Base-by-base conservation (phyloP, 169 alveolate species). In the Plasmodium gaboni region DNA sequence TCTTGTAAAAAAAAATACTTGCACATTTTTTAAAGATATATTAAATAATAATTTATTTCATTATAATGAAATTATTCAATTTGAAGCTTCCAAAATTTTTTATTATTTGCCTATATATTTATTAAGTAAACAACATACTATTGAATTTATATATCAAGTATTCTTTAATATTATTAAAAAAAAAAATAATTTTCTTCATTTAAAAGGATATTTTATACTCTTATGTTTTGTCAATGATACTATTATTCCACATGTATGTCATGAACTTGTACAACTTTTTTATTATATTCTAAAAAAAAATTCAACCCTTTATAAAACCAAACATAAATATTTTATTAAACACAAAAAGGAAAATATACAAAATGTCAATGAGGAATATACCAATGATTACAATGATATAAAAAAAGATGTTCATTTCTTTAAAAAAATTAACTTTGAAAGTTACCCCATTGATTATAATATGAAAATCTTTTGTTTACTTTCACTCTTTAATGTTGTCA, bases 1-100 rank as follows among this genome's bases (percentile, higher is more conserved):
- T 63, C 7, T 44, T 22, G 83, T 83, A 48, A 83, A 83, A 63
- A 48, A 83, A 68, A 83, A 83, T 22, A 83, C 91, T 1, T 63
- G 69, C 50, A 28, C 91, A 19, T 83, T 83, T 15, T 83, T 83
- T 53, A 24, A 68, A 13, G 91, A 83, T 2, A 48, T 83, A 15
- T 57, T 83, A 69, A 73, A 83, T 55, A 83, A 83, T 57, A 83
- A 83, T 68, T 68, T 83, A 48, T 83, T 83, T 51, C 91, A 83
- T 44, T 83, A 83, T 24, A 83, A 83, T 68, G 91, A 83, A 83
- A 83, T 83, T 57, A 83, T 83, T 68, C 91, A 83, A 68, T 83
- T 32, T 83, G 83, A 83, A 55, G 91, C 91, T 13, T 83, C 91
- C 8, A 83, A 83, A 68, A 67, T 83, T 5, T 83, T 83, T 48